A percentile compares a stretch with the other conserved stretches of the same genome.
Conservation (phyloP, 148 eudicot genomes). For the Amaranthus palmeri region DNA sequence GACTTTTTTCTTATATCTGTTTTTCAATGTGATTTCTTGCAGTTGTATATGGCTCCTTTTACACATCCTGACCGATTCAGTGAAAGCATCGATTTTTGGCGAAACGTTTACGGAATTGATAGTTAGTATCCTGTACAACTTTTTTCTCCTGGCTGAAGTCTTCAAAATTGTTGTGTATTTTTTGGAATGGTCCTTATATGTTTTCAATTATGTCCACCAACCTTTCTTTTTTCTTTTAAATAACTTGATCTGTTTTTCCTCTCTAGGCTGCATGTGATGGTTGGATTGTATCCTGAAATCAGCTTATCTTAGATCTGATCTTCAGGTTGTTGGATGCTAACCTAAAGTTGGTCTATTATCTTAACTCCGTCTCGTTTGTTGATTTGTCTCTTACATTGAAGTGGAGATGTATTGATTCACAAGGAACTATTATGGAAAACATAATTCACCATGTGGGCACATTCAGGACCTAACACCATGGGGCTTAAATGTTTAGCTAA, state of each 20-base stretch:
- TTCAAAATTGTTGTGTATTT: not conserved
- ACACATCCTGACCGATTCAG: conserved; percentile 88
- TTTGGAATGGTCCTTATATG: not conserved
- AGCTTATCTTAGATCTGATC: no score
- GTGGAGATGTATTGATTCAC: no score
- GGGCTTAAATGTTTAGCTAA: no score
- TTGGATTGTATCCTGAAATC: not conserved
- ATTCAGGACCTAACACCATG: no score
- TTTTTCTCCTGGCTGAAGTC: conserved; percentile 1
- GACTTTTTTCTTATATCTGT: conserved; percentile 16
- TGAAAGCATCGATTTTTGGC: conserved; percentile 95
- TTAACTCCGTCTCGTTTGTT: no score
- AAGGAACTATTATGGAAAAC: no score
- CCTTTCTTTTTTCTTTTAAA: not conserved
- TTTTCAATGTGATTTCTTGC: conserved; percentile 31
- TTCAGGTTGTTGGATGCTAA: no score
- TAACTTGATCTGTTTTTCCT: not conserved
- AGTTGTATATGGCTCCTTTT: conserved; percentile 93
- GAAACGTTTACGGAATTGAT: conserved; percentile 91
- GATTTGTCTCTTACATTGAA: no score
- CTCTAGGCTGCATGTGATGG: not conserved
- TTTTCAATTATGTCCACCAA: not conserved
- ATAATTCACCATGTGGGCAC: no score
- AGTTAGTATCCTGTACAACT: conserved; percentile 49
- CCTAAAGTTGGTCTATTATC: no score